Base-by-base conservation (phyloP, 352 stramenopile species). In the Pythium oligandrum region DNA sequence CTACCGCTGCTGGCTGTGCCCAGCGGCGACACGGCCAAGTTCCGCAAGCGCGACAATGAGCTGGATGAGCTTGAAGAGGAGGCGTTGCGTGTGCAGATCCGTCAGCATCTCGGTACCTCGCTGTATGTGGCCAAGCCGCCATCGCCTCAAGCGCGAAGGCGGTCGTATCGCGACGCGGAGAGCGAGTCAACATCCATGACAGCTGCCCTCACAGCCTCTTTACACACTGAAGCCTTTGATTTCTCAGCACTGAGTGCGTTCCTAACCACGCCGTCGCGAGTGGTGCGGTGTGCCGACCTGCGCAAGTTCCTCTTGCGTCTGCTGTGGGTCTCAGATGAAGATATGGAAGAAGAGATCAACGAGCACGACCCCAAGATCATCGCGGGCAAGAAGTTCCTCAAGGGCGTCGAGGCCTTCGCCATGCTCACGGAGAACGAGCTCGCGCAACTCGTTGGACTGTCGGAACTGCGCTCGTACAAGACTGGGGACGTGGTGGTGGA, bases 391-490 rank as follows among this genome's bases (percentile, higher is more conserved):
- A 75, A 76, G 55, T 85, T 82, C 51, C 67, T 85, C 30, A 58
- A 58, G 1, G 74, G 71, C 35, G 69, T 85, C 58, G 71, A 80
- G 12, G 71, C 73, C 32, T 80, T 85, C 52, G 56, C 71, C n/a
- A 68, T 74, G 53, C 70, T 85, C 52, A 78, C 69, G 17, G 66
- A 80, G 33, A 75, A 78, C 52, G 71, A 85, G 38, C 60, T 85
- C 37, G 71, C 62, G 44, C 74, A 85, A 55, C 69, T 82, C 42
- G 71, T 71, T 10, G 63, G 61, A 4, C 66, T 80, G 33, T 68
- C 66, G 6, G 71, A 85, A 35, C 59, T 85, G 32, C 61, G 66
- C 37, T 47, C 61, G 4, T 85, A 56, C 57, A 48, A 55, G n/a
- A 53, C 51, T 1, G 69, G 73, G 12, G 71, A 82, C 38, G 58